These are phyloP conservation scores for Geotrichum fermentans DNA, from an alignment of 1,139 yeast genomes.

Conservation along the genomic window DNA sequence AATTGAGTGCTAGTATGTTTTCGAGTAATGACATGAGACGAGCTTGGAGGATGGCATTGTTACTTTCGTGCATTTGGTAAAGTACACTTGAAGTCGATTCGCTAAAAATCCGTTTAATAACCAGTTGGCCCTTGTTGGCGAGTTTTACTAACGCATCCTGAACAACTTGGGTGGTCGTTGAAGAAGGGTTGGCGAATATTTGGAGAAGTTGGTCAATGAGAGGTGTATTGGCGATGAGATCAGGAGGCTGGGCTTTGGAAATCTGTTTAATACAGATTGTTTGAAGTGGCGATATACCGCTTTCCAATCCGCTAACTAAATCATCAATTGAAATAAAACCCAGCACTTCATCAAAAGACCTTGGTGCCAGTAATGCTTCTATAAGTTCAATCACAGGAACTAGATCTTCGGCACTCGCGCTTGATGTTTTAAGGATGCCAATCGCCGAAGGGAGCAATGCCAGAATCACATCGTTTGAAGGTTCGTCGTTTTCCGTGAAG, in stretches of 20 bases:
- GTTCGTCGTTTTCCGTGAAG: slow-evolving; percentile 18
- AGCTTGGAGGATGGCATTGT: slow-evolving; percentile 23
- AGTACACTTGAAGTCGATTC: slow-evolving; percentile 23
- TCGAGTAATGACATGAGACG: slow-evolving; percentile 27
- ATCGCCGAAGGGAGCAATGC: slow-evolving; percentile 25
- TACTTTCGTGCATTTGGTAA: slow-evolving; percentile 18
- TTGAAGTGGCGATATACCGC: slow-evolving; percentile 25
- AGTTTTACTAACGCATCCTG: slow-evolving; percentile 21
- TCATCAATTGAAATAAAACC: slow-evolving; percentile 24
- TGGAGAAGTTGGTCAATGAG: slow-evolving; percentile 23
- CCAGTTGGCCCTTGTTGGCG: slow-evolving; percentile 25
- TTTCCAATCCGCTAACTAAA: slow-evolving; percentile 25
- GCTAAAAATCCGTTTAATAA: slow-evolving; percentile 27
- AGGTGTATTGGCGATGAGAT: slow-evolving; percentile 26
- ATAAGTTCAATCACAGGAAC: slow-evolving; percentile 25
- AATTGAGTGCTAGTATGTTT: slow-evolving; percentile 22
- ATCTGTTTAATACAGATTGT: slow-evolving; percentile 24
- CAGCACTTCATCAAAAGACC: slow-evolving; percentile 25
- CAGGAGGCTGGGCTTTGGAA: slow-evolving; percentile 26
- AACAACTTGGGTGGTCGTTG: slow-evolving; percentile 15
- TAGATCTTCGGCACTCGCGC: slow-evolving; percentile 19
- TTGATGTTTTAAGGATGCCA: slow-evolving; percentile 21
- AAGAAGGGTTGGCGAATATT: slow-evolving; percentile 20
- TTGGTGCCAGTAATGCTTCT: slow-evolving; percentile 24
- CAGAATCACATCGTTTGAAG: slow-evolving; percentile 15